Base-by-base conservation (phyloP, 192 early-diverging fungal genomes). In the Gorgonomyces haynaldii region DNA sequence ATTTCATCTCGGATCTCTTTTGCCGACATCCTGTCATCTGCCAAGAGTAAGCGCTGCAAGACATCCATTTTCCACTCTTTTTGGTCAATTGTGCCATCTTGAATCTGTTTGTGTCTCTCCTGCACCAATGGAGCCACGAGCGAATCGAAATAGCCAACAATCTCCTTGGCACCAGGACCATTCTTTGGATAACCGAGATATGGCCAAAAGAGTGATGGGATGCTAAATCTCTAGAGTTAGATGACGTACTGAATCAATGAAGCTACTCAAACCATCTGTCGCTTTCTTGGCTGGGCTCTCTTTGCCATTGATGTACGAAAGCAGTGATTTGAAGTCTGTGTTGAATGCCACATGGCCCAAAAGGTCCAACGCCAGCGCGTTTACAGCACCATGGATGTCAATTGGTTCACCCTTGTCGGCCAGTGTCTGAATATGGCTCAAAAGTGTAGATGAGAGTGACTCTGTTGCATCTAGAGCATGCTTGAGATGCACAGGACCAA, bases 1-100 rank as follows among this genome's bases (percentile, higher is more conserved):
- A 69, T 37, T 48, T 72, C 69, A 29, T 55, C 62, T 13, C 43
- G 30, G 23, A 72, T 54, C 42, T 72, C 69, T 13, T 62, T 50
- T 16, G 58, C 47, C 1, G 55, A 52, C 23, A 67, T 61, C 27
- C 19, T 5, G 22, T n/a, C 24, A 20, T 24, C 2, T 27, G 32
- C 15, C 28, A 24, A 13, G 17, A 70, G 26, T 3, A 70, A 35
- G 1, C 68, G 52, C 20, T 70, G 63, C 39, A 70, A 45, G 1
- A 70, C 16, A 57, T 70, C 64, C 36, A 52, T 19, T 13, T 45
- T 28, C 23, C 16, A 45, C 24, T 42, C 29, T 24, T 58, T 43
- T 13, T 49, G 34, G 2, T 8, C 2, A 7, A 6, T 48, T 4
- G 30, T 35, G 10, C 35, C 19, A 43, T 49, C 32, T 32, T 35